A percentile compares a stretch with the other conserved stretches of the same genome.
phyloP scores from a whole-genome alignment of 1,284 basidiomycete species.

The Microbotryum violaceum region DNA sequence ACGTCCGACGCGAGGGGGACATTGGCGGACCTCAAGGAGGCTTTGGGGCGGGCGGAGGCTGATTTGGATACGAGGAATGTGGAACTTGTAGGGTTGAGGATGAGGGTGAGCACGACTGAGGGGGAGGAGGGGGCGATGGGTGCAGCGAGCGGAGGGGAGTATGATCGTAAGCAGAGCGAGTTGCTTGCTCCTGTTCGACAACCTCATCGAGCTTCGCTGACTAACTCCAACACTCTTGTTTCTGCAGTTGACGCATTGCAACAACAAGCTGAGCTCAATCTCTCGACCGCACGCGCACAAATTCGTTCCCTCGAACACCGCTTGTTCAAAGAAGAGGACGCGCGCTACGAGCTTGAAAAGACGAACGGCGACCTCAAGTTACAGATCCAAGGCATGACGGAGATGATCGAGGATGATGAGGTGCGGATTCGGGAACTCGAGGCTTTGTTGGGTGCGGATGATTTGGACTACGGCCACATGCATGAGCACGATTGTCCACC shows the following conservation, averaged over 20 bases:
- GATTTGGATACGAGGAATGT: neutral
- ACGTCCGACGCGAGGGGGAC: slow-evolving; percentile 11
- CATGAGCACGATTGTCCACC: neutral
- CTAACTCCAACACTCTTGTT: too few species aligned
- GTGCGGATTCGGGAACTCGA: slow-evolving; percentile 2
- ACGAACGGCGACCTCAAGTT: slow-evolving; percentile 29
- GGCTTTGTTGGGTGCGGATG: neutral
- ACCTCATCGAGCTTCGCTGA: too few species aligned
- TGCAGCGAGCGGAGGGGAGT: neutral
- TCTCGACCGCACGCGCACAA: slow-evolving; percentile 24
- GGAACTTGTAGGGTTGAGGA: slow-evolving; percentile 14
- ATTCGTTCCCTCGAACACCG: slow-evolving; percentile 31
- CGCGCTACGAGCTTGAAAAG: slow-evolving; percentile 24
- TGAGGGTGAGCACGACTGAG: neutral
- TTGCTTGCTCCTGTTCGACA: too few species aligned
- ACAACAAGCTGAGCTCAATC: slow-evolving; percentile 29
- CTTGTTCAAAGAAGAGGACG: slow-evolving; percentile 22
- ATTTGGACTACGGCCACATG: neutral
- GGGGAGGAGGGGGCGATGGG: neutral
- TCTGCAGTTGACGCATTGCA: slow-evolving; percentile 16
- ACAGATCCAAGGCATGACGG: slow-evolving; percentile 26
- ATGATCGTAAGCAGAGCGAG: too few species aligned
- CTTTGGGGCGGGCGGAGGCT: slow-evolving; percentile 14
- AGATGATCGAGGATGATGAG: slow-evolving; percentile 22
- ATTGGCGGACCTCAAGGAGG: slow-evolving; percentile 21